Evolutionary conservation across 139 green algal genomes (phyloP), one percentile per base, ranked within the genome.

Genomic region (Chlorella sp.): DNA sequence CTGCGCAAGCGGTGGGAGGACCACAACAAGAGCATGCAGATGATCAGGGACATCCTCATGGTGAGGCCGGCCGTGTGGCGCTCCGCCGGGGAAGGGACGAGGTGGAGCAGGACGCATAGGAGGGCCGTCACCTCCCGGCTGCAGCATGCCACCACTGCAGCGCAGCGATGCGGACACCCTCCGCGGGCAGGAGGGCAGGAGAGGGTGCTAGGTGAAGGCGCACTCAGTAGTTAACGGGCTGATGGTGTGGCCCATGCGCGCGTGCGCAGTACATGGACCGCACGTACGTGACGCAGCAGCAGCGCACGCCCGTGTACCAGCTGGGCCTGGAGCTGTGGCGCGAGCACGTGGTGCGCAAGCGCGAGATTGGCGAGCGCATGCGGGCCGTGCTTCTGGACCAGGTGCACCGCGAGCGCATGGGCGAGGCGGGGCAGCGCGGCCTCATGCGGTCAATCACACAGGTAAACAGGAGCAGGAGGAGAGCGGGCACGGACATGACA

Each of bases 1-100:
- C 81, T 98, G n/a, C 89, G 93, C 42, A 50, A 77, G 31, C 82
- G 88, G 31, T 99, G 93, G 92, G 84, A 93, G 34, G 82, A 93
- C 30, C 93, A 99, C 84, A 92, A 91, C 77, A 97, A 98, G 79
- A 90, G 82, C 42, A 92, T 97, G 67, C 88, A 95, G 65, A 97
- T 98, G 89, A 96, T 99, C 63, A 79, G 93, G 0, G 96, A 98
- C 86, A 98, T 99, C 66, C 87, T 99, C 35, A 98, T 98, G 95
- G 90, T 91, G 71, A 55, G 42, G n/a, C n/a, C n/a, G n/a, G n/a
- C n/a, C n/a, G n/a, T n/a, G n/a, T n/a, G n/a, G n/a, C n/a, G n/a
- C n/a, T n/a, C n/a, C n/a, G n/a, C n/a, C n/a, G n/a, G n/a, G n/a
- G n/a, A n/a, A n/a, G n/a, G n/a, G n/a, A n/a, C n/a, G n/a, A n/a